Base-by-base conservation (phyloP, 2,329 filamentous ascomycete genomes). In the Trichoderma simmonsii region DNA sequence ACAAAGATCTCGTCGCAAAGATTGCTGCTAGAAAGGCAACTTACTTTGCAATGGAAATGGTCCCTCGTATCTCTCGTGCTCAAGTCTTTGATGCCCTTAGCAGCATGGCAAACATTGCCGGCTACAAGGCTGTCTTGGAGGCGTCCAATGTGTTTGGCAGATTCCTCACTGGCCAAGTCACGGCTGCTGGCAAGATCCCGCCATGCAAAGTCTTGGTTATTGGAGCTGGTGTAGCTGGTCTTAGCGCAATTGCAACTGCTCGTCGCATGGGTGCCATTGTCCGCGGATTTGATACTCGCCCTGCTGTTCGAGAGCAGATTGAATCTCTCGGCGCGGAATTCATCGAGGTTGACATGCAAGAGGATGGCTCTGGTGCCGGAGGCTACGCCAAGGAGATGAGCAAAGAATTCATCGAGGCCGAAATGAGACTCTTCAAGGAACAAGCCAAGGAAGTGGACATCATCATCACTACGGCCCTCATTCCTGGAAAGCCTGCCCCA, bases 321-420 rank as follows among this genome's bases (percentile, higher is more conserved):
- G 92, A 97, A 79, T 97, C 93, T 6, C 88, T 97, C 0, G 94
- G 94, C 30, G 94, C 94, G 21, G 94, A 97, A 78, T 97, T 97
- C 77, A 89, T 97, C 75, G 93, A 97, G 81, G 94, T 97, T 26
- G 91, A 93, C 15, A 86, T 97, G 26, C 81, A 95, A 75, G 94
- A 97, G 81, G 93, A 96, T 73, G 94, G 94, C 2, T 90, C 92
- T 14, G 94, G 93, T 3, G 90, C 92, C 9, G 94, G 94, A 32
- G 94, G 94, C 18, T 97, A 97, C 78, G 93, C 93, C 68, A 97
- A 97, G 78, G 93, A 95, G 78, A 97, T 97, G 94, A 96, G 93
- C 70, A 94, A 95, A 78, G 94, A 95, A 75, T 97, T 97, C 78
- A 94, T 96, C 79, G 93, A 94, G 73, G 94, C 94, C 6, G 93